Conservation (phyloP, 208 protist genomes). For the Trypanosoma scelopori region DNA sequence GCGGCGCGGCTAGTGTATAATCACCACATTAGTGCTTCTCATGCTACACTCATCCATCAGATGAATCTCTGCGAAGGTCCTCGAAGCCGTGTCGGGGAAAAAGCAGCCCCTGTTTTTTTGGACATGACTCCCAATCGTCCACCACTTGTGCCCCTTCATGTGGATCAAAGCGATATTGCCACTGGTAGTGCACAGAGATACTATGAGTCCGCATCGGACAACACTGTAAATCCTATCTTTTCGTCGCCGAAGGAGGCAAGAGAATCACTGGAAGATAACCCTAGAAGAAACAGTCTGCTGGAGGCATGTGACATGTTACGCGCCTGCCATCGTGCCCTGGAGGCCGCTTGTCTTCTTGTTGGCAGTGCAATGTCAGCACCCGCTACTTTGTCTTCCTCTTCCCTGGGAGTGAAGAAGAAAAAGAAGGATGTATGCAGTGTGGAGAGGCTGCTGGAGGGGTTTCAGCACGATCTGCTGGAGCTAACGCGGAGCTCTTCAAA, state of each 20-base stretch:
- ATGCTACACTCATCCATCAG: neutral
- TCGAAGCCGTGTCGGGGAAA: no score
- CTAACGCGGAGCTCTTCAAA: slow-evolving; percentile 30
- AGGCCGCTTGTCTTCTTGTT: slow-evolving; percentile 20
- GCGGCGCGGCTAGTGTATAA: slow-evolving; percentile 47
- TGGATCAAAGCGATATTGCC: neutral
- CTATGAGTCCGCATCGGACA: no score
- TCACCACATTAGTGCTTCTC: neutral
- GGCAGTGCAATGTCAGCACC: neutral
- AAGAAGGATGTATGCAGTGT: slow-evolving; percentile 29
- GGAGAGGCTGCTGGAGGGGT: slow-evolving; percentile 41
- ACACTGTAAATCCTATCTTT: no score
- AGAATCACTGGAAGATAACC: neutral
- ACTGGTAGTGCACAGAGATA: no score
- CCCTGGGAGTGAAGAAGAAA: neutral
- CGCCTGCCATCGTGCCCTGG: slow-evolving; percentile 46
- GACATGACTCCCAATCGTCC: slow-evolving; percentile 4
- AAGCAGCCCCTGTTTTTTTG: neutral
- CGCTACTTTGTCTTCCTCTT: neutral
- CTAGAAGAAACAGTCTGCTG: slow-evolving; percentile 30
- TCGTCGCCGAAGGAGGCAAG: neutral
- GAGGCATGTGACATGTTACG: slow-evolving; percentile 70
- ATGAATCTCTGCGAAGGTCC: neutral
- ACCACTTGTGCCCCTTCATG: neutral
- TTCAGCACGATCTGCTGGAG: slow-evolving; percentile 35